Conservation (phyloP, 805 yeast genomes). For the Wickerhamiella kazuoi region DNA sequence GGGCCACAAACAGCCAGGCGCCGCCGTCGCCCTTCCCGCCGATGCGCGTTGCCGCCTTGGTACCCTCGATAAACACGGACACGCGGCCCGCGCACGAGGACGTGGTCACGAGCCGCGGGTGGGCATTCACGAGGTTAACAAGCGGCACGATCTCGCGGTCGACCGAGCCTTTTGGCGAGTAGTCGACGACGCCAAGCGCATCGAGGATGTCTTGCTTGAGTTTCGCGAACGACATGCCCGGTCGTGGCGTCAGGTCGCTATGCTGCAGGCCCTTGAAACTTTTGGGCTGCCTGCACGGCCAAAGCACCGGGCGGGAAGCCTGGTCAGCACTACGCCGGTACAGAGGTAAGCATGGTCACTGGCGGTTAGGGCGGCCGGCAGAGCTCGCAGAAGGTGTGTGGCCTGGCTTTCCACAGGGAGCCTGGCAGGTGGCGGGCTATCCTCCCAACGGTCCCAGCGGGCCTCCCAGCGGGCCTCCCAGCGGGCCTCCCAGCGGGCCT, state of each 20-base stretch:
- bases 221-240: constrained; percentile 1
- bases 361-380: too few species aligned
- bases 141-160: constrained; percentile 59
- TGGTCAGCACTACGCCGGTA: too few species aligned
- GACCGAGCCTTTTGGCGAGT: constrained; percentile 78
- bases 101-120: constrained; percentile 59
- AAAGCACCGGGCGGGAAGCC: too few species aligned
- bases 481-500: too few species aligned
- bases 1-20: constrained; percentile 66
- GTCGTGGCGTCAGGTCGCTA: too few species aligned
- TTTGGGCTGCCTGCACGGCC: too few species aligned
- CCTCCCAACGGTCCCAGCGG: background rate
- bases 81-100: constrained; percentile 81
- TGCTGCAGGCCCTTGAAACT: too few species aligned
- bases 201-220: constrained; percentile 13
- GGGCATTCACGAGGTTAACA: constrained; percentile 46
- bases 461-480: background rate
- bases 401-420: too few species aligned
- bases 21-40: constrained; percentile 84
- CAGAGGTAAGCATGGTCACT: too few species aligned
- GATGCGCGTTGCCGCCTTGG: constrained; percentile 30
- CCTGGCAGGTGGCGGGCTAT: background rate
- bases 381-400: too few species aligned
- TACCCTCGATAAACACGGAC: constrained; percentile 65
- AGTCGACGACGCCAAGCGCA: constrained; percentile 18